These are phyloP conservation scores for Jaenimonas drosophilae DNA, from an alignment of 208 protist species.

Conservation along the genomic window DNA sequence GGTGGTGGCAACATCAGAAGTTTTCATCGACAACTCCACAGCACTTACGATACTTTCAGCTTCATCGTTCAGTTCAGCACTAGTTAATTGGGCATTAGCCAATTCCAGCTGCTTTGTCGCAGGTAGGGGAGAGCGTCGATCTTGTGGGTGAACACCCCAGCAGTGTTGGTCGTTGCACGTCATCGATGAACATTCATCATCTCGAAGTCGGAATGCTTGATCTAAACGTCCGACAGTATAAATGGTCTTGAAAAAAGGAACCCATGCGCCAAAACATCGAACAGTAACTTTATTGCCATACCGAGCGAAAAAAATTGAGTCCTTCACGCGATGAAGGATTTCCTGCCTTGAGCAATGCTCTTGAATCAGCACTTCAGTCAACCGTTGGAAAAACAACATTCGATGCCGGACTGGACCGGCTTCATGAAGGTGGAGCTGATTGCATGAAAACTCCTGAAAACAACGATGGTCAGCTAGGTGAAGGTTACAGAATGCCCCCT, in stretches of 20 bases:
- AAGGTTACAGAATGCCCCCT: conserved; percentile 84
- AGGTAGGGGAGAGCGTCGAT: conserved; percentile 33
- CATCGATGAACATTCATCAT: conserved; percentile 43
- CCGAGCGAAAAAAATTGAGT: conserved; percentile 80
- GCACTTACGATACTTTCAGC: conserved; percentile 41
- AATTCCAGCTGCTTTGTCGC: conserved; percentile 78
- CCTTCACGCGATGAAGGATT: conserved; percentile 60
- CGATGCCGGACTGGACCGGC: conserved; percentile 67
- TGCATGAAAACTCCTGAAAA: conserved; percentile 83
- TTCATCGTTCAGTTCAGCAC: conserved; percentile 51
- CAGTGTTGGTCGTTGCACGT: conserved; percentile 62
- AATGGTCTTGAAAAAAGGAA: conserved; percentile 84
- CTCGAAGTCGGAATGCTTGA: conserved; percentile 64
- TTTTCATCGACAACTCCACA: conserved; percentile 13
- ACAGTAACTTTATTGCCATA: conserved; percentile 87
- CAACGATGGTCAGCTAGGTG: conserved; percentile 83
- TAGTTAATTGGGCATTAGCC: conserved; percentile 38
- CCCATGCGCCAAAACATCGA: conserved; percentile 59
- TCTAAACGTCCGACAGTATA: conserved; percentile 77
- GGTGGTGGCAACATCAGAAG: too few relatives aligned
- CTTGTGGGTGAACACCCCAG: conserved; percentile 68
- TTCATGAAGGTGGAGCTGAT: conserved; percentile 80
- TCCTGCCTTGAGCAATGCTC: conserved; percentile 36
- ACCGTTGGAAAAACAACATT: conserved; percentile 61
- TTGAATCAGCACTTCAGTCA: conserved; percentile 55